Conservation (phyloP, 108 stramenopile genomes). For the Chaetoceros muelleri region DNA sequence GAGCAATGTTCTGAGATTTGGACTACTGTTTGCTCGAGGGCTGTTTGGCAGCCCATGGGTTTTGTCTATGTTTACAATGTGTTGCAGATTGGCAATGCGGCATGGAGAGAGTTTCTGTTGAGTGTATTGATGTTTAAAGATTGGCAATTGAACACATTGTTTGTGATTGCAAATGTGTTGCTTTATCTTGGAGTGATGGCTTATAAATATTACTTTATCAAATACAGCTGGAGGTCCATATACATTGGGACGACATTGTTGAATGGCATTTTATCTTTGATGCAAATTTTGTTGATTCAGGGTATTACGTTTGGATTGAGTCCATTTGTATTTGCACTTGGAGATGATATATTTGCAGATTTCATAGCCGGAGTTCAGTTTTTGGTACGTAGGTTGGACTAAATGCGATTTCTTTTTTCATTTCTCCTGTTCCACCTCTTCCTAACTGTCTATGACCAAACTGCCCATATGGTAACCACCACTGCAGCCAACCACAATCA, state of each 20-base stretch:
- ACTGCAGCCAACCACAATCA: slow-evolving; percentile 50
- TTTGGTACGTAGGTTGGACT: slow-evolving; percentile 5
- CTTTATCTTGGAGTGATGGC: slow-evolving; percentile 66
- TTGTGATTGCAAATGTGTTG: slow-evolving; percentile 55
- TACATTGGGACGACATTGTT: slow-evolving; percentile 65
- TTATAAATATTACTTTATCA: slow-evolving; percentile 78
- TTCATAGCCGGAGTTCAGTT: slow-evolving; percentile 72
- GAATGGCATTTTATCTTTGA: slow-evolving; percentile 53
- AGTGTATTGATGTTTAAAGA: slow-evolving; percentile 59
- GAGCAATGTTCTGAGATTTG: slow-evolving; percentile 76
- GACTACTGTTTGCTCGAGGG: slow-evolving; percentile 71
- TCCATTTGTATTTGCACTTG: slow-evolving; percentile 67
- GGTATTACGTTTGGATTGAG: slow-evolving; percentile 72
- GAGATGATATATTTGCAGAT: slow-evolving; percentile 80
- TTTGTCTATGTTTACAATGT: slow-evolving; percentile 85
- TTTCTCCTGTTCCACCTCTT: neutral
- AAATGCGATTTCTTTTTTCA: neutral
- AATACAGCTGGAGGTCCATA: slow-evolving; percentile 66
- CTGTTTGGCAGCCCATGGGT: slow-evolving; percentile 82
- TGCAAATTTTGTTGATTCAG: slow-evolving; percentile 67
- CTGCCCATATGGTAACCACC: neutral
- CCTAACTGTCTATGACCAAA: no score
- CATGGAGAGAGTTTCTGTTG: slow-evolving; percentile 72
- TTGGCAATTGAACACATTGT: slow-evolving; percentile 56
- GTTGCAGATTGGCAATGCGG: slow-evolving; percentile 72